These are phyloP conservation scores for Lactarius evosmus DNA, from an alignment of 768 basidiomycete genomes.

Conservation along the genomic window DNA sequence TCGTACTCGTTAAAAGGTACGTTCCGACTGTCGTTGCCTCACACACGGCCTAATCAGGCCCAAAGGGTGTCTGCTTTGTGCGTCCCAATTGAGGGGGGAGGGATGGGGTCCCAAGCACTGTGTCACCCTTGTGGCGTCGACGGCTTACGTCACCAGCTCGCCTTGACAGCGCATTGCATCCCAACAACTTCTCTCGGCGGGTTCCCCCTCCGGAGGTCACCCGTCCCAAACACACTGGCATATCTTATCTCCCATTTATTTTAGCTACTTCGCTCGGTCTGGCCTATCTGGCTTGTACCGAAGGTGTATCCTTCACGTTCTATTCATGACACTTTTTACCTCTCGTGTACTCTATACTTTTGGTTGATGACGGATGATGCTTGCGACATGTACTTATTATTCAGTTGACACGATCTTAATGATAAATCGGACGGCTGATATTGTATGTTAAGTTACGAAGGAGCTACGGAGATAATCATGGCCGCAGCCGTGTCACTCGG, in stretches of 20 bases:
- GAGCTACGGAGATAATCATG: conserved; percentile 6
- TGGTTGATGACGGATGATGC: not conserved
- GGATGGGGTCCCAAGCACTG: not conserved
- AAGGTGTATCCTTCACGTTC: not conserved
- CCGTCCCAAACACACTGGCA: not conserved
- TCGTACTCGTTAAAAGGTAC: not conserved
- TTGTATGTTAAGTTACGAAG: conserved; percentile 6
- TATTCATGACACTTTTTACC: not conserved
- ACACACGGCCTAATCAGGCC: not conserved
- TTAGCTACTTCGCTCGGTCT: not conserved
- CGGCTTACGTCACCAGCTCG: not conserved
- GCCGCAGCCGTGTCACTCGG: not conserved
- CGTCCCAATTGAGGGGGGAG: not conserved
- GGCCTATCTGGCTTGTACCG: conserved; percentile 10
- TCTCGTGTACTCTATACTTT: conserved; percentile 6
- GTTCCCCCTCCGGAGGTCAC: too few species aligned
- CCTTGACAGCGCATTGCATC: not conserved
- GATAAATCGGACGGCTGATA: conserved; percentile 1
- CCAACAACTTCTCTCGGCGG: too few species aligned
- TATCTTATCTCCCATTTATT: not conserved
- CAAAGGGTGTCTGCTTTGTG: not conserved
- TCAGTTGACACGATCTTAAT: conserved; percentile 11
- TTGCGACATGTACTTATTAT: conserved; percentile 16
- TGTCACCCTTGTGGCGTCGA: not conserved
- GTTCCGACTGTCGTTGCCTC: not conserved